Evolutionary conservation across 2,329 filamentous ascomycete species (phyloP).

Genomic region (Colletotrichum sp.): DNA sequence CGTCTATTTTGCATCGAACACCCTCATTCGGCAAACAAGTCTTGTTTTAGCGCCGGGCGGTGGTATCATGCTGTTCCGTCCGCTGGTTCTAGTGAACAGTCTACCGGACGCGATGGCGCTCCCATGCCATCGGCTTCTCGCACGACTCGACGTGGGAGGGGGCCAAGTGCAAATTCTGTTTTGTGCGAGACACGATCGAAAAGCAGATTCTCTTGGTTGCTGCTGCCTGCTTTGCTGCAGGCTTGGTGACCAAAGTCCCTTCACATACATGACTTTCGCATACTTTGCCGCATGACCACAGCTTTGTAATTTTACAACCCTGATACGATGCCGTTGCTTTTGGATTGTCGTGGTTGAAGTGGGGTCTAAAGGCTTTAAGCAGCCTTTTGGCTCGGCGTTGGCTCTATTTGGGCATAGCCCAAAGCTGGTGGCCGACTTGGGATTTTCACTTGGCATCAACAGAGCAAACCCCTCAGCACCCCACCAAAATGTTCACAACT

Average conservation of each 20-base stretch:
- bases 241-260: neutral
- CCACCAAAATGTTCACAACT: neutral
- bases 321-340: neutral
- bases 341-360: neutral
- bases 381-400: neutral
- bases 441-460: neutral
- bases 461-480: neutral
- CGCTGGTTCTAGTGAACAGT: neutral
- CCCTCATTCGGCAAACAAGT: neutral
- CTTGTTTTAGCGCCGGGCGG: neutral
- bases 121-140: neutral
- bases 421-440: neutral
- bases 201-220: neutral
- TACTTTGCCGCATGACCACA: neutral
- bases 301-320: neutral
- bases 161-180: neutral
- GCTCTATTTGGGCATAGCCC: neutral
- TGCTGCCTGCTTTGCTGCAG: neutral
- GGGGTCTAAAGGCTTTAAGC: neutral
- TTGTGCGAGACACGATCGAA: neutral
- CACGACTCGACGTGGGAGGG: neutral
- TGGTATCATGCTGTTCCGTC: neutral
- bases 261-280: neutral
- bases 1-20: neutral
- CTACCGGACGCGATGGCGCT: neutral